Percentiles rank a stretch among this genome's conserved stretches.
Evolutionary conservation across 169 alveolate species (phyloP).

Genomic region (Cryptosporidium tyzzeri): DNA sequence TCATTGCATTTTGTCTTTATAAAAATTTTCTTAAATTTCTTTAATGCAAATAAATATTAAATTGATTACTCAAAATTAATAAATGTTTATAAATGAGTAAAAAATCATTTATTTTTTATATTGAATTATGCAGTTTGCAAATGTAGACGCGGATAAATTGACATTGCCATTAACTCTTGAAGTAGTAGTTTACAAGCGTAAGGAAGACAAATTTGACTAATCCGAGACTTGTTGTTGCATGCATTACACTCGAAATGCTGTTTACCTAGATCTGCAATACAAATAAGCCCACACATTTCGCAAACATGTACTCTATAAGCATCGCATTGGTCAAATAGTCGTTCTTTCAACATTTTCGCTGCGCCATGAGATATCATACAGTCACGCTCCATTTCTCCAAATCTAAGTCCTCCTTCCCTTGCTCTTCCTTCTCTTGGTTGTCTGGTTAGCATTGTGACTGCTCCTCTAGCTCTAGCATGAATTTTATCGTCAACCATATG

Average conservation of each 20-base stretch:
- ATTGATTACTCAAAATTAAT: not conserved
- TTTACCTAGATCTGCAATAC: conserved; percentile 94
- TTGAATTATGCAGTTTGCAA: conserved; percentile 76
- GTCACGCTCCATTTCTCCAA: conserved; percentile 99
- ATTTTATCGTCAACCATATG: conserved; percentile 99
- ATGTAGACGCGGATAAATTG: conserved; percentile 95
- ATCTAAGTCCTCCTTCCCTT: conserved; percentile 97
- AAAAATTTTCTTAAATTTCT: no score
- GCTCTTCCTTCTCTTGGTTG: conserved; percentile 99
- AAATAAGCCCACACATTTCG: conserved; percentile 95
- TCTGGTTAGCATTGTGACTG: conserved; percentile 97
- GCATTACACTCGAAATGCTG: conserved; percentile 92
- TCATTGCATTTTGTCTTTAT: no score
- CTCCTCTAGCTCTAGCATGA: conserved; percentile 99
- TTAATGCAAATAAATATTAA: no score
- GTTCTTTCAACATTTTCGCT: conserved; percentile 98
- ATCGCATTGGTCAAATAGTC: conserved; percentile 98
- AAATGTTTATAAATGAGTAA: not conserved
- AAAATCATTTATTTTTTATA: not conserved
- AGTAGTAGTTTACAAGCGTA: conserved; percentile 98
- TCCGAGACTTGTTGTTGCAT: conserved; percentile 91
- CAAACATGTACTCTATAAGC: conserved; percentile 99
- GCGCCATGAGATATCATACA: conserved; percentile 99
- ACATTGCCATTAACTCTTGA: conserved; percentile 99
- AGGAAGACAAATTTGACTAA: conserved; percentile 96